Conservation (phyloP, 225 moss, liverwort and hornwort species). For the Pseudisothecium myosuroides region DNA sequence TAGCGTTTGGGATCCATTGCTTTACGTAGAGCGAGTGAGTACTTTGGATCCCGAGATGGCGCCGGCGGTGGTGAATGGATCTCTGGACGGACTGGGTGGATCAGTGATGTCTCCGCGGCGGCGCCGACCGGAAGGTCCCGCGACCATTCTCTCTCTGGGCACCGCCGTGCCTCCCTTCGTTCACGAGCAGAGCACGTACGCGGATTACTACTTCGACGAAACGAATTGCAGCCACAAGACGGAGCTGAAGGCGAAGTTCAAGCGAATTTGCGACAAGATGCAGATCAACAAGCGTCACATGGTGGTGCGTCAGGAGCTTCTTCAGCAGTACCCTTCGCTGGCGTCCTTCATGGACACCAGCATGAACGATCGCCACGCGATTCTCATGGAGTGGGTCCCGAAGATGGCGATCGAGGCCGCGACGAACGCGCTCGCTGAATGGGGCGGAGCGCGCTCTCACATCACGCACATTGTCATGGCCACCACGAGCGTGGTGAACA, state of each 20-base stretch:
- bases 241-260: conserved; percentile 44
- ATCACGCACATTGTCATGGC: conserved; percentile 81
- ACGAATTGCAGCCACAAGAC: conserved; percentile 32
- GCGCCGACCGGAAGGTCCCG: conserved; percentile 18
- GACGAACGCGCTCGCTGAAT: conserved; percentile 41
- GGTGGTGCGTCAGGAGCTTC: conserved; percentile 39
- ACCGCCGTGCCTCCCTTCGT: conserved; percentile 32
- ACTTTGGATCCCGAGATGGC: background rate
- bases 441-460: conserved; percentile 34
- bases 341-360: conserved; percentile 38
- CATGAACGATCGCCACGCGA: conserved; percentile 46
- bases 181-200: conserved; percentile 28
- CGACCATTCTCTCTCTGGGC: conserved; percentile 21
- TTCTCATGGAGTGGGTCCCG: conserved; percentile 71
- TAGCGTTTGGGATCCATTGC: background rate
- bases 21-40: background rate
- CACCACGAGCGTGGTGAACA: conserved; percentile 71
- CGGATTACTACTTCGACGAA: conserved; percentile 38
- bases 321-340: conserved; percentile 46
- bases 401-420: conserved; percentile 70
- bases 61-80: background rate
- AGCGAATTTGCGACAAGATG: conserved; percentile 49
- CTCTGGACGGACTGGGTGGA: background rate
- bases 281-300: conserved; percentile 60
- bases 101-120: background rate